Base-by-base conservation (phyloP, 768 basidiomycete species). In the Termitomyces sp. region DNA sequence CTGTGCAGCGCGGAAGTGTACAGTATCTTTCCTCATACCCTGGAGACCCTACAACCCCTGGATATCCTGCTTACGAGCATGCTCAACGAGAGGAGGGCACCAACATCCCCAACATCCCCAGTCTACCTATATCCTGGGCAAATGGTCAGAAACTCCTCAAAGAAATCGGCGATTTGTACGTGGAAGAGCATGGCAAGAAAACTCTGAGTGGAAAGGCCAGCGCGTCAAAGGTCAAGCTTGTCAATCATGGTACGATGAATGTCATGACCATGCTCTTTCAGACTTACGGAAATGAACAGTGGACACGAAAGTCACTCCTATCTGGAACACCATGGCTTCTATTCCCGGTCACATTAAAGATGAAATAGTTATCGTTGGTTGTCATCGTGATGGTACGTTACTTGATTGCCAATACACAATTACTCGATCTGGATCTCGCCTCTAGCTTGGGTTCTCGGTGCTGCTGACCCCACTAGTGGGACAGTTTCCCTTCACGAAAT, bases 311-410 rank as follows among this genome's bases (percentile, higher is more conserved):
- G 83, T 95, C 13, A 94, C 82, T 5, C 92, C 93, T 16, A 93
- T 96, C 48, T 96, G 93, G 93, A 97, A 96, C 72, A 79, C 85
- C 14, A 89, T 90, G 82, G 88, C 82, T 12, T 79, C 87, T 30
- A 89, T 95, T 57, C 93, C 92, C 7, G 94, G 93, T 2, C 83
- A 87, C 57, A 82, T 95, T 65, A 80, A 81, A 57, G 87, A 94
- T 65, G 95, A 97, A 70, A 84, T 95, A 3, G 86, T 98, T 24
- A 69, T 97, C 7, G 71, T 98, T 51, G 95, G 95, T 4, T 89
- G 89, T 62, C 95, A 97, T 68, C 84, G 95, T 42, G 94, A 96
- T 74, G 93, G 91, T 86, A 61, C 58, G 24, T 18, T 33, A 26
- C 18, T 12, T 59, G 18, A 33, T 43, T 48, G 16, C 4, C 30